Conservation (phyloP, 768 basidiomycete species). For the Tricholoma hemisulphureum region DNA sequence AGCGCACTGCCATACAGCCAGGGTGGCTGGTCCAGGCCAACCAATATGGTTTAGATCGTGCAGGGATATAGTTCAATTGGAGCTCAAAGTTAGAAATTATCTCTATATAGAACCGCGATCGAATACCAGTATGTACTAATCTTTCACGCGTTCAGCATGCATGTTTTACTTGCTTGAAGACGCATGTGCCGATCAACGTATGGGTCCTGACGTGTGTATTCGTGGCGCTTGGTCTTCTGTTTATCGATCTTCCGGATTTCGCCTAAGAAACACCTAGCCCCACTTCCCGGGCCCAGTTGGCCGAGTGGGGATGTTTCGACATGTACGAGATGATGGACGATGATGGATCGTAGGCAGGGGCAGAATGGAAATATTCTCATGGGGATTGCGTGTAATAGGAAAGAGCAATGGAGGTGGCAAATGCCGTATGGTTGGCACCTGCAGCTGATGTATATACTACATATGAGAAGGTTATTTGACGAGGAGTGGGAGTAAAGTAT, state of each 20-base stretch:
- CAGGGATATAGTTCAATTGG: no score
- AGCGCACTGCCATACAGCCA: background rate
- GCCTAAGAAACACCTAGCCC: background rate
- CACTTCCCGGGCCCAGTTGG: background rate
- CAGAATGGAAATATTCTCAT: background rate
- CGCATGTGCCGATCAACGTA: background rate
- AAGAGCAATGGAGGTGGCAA: background rate
- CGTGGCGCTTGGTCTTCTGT: background rate
- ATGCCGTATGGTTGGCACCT: background rate
- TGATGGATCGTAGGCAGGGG: background rate
- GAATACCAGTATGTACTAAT: no score
- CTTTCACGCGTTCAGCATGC: background rate
- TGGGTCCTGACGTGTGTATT: background rate
- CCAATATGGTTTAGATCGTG: background rate
- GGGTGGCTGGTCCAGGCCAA: background rate
- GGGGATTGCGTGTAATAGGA: background rate
- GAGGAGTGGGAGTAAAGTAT: background rate
- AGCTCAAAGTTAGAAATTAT: no score
- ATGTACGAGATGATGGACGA: background rate
- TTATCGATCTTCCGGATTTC: background rate
- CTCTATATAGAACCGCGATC: no score
- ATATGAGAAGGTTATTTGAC: background rate
- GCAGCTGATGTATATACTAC: background rate
- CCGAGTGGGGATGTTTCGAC: background rate
- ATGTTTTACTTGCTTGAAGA: background rate